These are phyloP conservation scores for Serendipita sp. DNA, from an alignment of 768 basidiomycete genomes.

Conservation along the genomic window DNA sequence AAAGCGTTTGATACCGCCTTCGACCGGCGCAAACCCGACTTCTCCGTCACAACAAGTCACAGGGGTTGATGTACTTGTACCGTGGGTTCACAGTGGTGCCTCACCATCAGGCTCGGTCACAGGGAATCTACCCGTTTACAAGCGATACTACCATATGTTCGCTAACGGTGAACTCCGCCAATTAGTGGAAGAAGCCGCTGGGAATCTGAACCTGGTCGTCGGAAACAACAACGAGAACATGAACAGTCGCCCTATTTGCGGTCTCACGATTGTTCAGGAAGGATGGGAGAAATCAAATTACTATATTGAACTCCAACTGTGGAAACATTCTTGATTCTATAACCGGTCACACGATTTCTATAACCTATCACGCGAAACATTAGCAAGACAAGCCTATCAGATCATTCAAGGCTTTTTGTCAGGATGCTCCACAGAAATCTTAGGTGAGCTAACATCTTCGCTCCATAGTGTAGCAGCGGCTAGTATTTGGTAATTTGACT, in stretches of 20 bases:
- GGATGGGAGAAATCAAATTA: conserved; percentile 85
- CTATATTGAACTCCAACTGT: conserved; percentile 58
- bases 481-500: too few species aligned
- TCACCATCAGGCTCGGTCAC: background rate
- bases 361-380: background rate
- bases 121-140: conserved; percentile 35
- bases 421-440: too few species aligned
- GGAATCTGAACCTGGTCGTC: conserved; percentile 36
- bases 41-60: conserved; percentile 5
- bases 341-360: background rate
- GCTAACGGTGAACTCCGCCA: conserved; percentile 53
- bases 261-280: conserved; percentile 51
- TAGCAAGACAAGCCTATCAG: too few species aligned
- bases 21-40: conserved; percentile 15
- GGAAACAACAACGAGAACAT: conserved; percentile 17
- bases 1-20: conserved; percentile 44
- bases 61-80: conserved; percentile 77
- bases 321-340: conserved; percentile 24
- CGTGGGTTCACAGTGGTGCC: conserved; percentile 44
- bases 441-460: too few species aligned
- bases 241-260: conserved; percentile 16
- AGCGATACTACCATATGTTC: conserved; percentile 97
- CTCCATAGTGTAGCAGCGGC: too few species aligned
- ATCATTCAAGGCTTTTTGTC: too few species aligned
- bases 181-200: conserved; percentile 48